Evolutionary conservation across 331 rosid genomes (phyloP).

Genomic region (Erythrophleum ivorense): DNA sequence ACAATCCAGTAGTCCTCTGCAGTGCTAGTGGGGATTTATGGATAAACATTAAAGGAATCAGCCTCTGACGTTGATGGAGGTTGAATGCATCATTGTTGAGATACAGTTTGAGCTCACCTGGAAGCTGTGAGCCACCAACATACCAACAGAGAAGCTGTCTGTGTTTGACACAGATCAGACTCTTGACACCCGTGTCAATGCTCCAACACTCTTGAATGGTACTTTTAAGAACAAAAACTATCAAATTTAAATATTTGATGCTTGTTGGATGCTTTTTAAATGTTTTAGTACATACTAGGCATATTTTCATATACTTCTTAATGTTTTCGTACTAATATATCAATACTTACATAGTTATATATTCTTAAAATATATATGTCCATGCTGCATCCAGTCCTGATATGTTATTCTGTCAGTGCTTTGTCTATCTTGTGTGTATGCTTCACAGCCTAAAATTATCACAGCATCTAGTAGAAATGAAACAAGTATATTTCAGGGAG

Average conservation of each 20-base stretch:
- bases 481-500: neutral
- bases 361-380: neutral
- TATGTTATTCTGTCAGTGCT: constrained; percentile 10
- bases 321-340: neutral
- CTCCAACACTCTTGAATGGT: neutral
- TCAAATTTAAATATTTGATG: constrained; percentile 11
- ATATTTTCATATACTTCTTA: neutral
- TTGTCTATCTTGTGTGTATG: neutral
- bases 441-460: neutral
- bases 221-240: constrained; percentile 1
- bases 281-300: neutral
- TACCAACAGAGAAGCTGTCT: constrained; percentile 8
- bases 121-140: constrained; percentile 16
- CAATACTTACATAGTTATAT: constrained; percentile 25
- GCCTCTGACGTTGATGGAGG: constrained; percentile 19
- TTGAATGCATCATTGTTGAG: constrained; percentile 4
- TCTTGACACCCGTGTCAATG: constrained; percentile 1
- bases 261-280: neutral
- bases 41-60: constrained; percentile 1
- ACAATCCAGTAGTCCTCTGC: neutral
- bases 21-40: neutral
- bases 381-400: constrained; percentile 12
- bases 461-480: constrained; percentile 8
- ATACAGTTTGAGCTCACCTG: constrained; percentile 16
- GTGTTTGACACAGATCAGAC: constrained; percentile 20